A percentile compares a stretch with the other conserved stretches of the same genome.
phyloP scores from a whole-genome alignment of 2,329 filamentous ascomycete species.

The Microdochium bolleyi region DNA sequence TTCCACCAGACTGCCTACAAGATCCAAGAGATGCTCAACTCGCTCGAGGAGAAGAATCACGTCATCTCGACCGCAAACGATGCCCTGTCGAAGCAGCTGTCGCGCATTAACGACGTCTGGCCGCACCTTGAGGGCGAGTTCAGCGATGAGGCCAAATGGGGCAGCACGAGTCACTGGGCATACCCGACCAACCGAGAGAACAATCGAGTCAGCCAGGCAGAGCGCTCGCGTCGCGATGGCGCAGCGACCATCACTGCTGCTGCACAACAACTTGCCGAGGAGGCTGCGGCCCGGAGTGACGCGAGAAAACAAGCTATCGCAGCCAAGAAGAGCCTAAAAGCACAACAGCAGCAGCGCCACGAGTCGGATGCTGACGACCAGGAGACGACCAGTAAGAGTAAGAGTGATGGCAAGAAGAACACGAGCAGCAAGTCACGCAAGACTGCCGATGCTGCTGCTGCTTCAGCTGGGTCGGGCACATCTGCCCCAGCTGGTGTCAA shows the following conservation, averaged over 20 bases:
- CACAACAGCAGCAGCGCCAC: conserved; percentile 41
- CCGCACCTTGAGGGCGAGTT: conserved; percentile 82
- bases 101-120: conserved; percentile 80
- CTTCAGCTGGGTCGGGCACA: conserved; percentile 57
- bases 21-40: conserved; percentile 78
- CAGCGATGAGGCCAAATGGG: conserved; percentile 88
- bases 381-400: conserved; percentile 34
- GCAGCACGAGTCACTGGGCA: conserved; percentile 89
- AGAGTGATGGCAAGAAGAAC: conserved; percentile 52
- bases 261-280: conserved; percentile 69
- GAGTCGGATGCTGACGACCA: conserved; percentile 77
- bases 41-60: conserved; percentile 95
- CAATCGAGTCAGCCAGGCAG: conserved; percentile 54
- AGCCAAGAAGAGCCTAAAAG: conserved; percentile 64
- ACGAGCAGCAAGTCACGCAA: conserved; percentile 56
- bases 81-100: conserved; percentile 75
- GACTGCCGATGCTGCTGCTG: conserved; percentile 38
- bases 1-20: conserved; percentile 73
- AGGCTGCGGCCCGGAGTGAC: conserved; percentile 78
- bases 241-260: conserved; percentile 71
- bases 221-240: conserved; percentile 71
- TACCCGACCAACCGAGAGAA: conserved; percentile 74
- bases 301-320: conserved; percentile 74
- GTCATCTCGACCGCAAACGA: conserved; percentile 91
- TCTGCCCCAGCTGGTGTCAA: conserved; percentile 44